Evolutionary conservation across 768 basidiomycete species (phyloP).

Genomic region (Candolleomyces efflorescens): DNA sequence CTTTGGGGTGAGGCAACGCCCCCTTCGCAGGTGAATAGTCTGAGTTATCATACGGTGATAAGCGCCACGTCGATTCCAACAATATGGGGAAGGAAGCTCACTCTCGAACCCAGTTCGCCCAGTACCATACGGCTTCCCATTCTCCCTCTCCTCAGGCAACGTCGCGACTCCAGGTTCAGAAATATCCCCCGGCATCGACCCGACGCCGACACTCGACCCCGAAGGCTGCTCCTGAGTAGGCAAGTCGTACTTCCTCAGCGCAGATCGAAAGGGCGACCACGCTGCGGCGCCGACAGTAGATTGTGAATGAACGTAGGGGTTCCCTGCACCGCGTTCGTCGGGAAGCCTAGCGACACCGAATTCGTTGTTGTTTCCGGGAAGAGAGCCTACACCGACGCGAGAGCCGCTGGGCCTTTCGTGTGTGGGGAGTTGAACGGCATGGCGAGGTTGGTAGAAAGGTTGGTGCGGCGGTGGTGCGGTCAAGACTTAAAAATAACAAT

Average conservation of each 20-base stretch:
- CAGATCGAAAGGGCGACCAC: neutral
- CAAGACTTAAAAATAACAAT: neutral
- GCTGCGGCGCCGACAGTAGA: no score
- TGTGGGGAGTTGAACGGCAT: neutral
- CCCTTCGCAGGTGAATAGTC: slow-evolving; percentile 4
- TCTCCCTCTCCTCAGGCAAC: slow-evolving; percentile 38
- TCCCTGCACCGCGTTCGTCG: neutral
- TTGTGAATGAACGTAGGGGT: neutral
- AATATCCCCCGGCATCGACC: slow-evolving; percentile 15
- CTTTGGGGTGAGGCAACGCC: neutral
- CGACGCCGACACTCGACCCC: slow-evolving; percentile 13
- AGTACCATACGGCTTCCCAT: slow-evolving; percentile 2
- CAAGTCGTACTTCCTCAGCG: slow-evolving; percentile 4
- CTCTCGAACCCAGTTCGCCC: slow-evolving; percentile 5
- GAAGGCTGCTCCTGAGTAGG: slow-evolving; percentile 15
- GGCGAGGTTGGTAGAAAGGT: neutral
- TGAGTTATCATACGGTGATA: neutral
- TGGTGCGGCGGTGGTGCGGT: neutral
- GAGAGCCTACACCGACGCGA: neutral
- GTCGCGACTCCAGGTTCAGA: slow-evolving; percentile 32
- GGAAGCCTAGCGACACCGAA: neutral
- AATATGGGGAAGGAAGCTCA: neutral
- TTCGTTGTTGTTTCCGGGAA: neutral
- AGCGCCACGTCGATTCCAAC: slow-evolving; percentile 12
- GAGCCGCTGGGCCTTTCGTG: neutral